phyloP scores from a whole-genome alignment of 2,329 filamentous ascomycete species.

The Colletotrichum tamarilloi region DNA sequence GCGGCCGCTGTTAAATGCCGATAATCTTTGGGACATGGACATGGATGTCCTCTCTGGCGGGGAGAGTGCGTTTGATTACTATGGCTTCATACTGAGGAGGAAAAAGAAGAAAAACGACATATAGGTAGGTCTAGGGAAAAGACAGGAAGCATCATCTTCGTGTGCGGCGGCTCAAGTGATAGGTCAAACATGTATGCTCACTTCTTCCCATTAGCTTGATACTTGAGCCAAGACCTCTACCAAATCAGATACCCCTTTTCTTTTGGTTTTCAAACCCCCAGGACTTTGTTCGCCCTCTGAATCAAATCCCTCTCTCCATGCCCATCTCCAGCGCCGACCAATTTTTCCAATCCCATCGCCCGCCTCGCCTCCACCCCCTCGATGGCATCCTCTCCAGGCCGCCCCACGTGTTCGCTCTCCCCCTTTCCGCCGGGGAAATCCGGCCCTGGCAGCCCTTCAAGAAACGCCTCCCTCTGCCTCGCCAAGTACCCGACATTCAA shows the following conservation, averaged over 20 bases:
- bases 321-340: slow-evolving; percentile 41
- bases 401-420: slow-evolving; percentile 65
- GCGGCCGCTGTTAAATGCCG: slow-evolving; percentile 53
- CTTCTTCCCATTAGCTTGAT: neutral
- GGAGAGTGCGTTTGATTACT: slow-evolving; percentile 60
- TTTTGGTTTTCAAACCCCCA: slow-evolving; percentile 50
- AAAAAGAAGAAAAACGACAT: slow-evolving; percentile 40
- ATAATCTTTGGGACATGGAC: slow-evolving; percentile 55
- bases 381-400: slow-evolving; percentile 54
- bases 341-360: slow-evolving; percentile 58
- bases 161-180: no score
- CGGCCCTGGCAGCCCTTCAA: slow-evolving; percentile 73
- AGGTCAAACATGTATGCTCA: neutral
- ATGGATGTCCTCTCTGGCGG: slow-evolving; percentile 53
- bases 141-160: no score
- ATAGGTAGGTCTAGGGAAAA: neutral
- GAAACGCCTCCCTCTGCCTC: slow-evolving; percentile 77
- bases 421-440: slow-evolving; percentile 80
- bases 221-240: neutral
- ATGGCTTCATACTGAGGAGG: slow-evolving; percentile 55
- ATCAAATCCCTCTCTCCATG: slow-evolving; percentile 51
- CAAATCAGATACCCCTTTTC: neutral
- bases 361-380: slow-evolving; percentile 48
- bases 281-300: slow-evolving; percentile 54
- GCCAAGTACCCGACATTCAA: slow-evolving; percentile 77